Base-by-base conservation (phyloP, 371 early-diverging fungal genomes). In the Haplosporangium sp. region DNA sequence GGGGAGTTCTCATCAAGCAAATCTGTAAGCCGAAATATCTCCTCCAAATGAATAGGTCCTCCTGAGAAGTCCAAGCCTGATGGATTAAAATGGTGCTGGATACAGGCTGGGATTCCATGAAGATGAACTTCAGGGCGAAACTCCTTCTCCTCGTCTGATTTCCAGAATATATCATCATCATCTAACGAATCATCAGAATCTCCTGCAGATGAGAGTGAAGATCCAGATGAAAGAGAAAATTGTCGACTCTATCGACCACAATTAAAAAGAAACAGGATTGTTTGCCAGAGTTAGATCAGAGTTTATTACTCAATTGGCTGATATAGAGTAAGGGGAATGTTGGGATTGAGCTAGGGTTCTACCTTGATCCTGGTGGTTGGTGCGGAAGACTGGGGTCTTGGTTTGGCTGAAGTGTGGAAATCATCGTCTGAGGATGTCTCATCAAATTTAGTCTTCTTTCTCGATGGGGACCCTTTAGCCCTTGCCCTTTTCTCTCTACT, bases 311-410 rank as follows among this genome's bases (percentile, higher is more conserved):
- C 69, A 44, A 63, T 27, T 65, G 40, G 37, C 35, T 50, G 58
- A 53, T 40, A 48, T 42, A 39, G 9, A 47, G 57, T 38, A 37
- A 20, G 59, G 58, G 63, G 27, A 19, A 35, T 59, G 61, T 27
- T 44, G 44, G 40, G 19, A 17, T 8, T 27, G 50, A 20, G 27
- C 70, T 65, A 71, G 37, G 68, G 63, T 42, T 71, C 69, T 74
- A 81, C 81, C 81, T 81, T 81, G 69, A 81, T 81, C 57, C 81
- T 67, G 47, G 81, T 81, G 38, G 74, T 81, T 15, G 81, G 81
- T 45, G 63, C 78, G 2, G 70, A 67, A 2, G 81, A 61, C 10
- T 62, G 64, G 39, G 71, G 74, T 40, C 81, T 57, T 39, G 75
- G 75, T 59, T 81, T 81, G 53, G 81, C 81, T 5, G 71, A 71